phyloP scores from a whole-genome alignment of 352 stramenopile genomes.

The Pythium myriotylum region DNA sequence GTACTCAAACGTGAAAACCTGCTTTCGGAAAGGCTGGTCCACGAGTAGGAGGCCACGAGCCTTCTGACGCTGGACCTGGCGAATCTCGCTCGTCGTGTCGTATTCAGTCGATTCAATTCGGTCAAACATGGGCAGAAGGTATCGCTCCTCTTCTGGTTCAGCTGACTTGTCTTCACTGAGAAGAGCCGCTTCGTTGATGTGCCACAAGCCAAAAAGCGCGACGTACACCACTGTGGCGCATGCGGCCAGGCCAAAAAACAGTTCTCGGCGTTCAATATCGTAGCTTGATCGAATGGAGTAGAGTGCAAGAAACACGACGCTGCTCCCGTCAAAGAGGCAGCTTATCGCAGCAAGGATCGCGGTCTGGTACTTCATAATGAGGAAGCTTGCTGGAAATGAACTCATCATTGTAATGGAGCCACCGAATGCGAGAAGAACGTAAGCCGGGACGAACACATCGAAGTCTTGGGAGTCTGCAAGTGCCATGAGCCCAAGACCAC shows the following conservation, averaged over 20 bases:
- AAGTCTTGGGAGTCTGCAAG: conserved; percentile 61
- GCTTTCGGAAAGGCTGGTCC: conserved; percentile 57
- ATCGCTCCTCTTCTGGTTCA: conserved; percentile 29
- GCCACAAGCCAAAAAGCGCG: conserved; percentile 71
- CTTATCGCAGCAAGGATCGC: conserved; percentile 50
- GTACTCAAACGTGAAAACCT: conserved; percentile 83
- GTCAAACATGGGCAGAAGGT: conserved; percentile 33
- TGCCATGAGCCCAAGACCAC: conserved; percentile 68
- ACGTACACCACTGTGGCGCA: conserved; percentile 54
- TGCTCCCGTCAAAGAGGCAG: conserved; percentile 50
- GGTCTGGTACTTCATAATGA: conserved; percentile 43
- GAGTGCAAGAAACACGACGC: conserved; percentile 41
- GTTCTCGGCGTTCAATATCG: conserved; percentile 21
- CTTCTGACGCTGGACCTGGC: conserved; percentile 2
- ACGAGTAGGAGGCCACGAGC: conserved; percentile 45
- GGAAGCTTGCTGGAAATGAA: conserved; percentile 46
- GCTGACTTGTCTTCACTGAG: conserved; percentile 17
- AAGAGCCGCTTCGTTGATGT: conserved; percentile 69
- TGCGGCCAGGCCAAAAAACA: conserved; percentile 48
- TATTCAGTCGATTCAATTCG: conserved; percentile 32
- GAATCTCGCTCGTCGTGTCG: conserved; percentile 20
- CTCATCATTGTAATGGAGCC: conserved; percentile 55
- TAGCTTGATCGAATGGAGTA: conserved; percentile 38
- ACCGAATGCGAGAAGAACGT: conserved; percentile 42
- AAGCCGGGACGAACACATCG: conserved; percentile 51